phyloP scores from a whole-genome alignment of 768 basidiomycete species.

The Coprinellus aureogranulatus region DNA sequence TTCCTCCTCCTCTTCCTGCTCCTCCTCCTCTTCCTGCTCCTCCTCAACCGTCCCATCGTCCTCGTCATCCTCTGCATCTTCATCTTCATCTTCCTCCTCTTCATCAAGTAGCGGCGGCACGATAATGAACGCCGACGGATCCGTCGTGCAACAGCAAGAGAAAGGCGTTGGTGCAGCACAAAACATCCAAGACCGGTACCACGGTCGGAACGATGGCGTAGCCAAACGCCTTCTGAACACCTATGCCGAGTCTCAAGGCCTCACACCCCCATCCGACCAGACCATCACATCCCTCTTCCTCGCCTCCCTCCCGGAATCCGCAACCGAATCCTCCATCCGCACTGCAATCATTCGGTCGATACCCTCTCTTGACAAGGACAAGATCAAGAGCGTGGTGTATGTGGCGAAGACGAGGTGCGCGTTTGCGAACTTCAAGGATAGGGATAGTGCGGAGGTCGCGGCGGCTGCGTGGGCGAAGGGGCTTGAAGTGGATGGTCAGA shows the following conservation, averaged over 20 bases:
- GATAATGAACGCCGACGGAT: too few relatives aligned
- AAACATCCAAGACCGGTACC: conserved; percentile 91
- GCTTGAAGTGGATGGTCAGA: conserved; percentile 78
- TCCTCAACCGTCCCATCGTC: conserved; percentile 28
- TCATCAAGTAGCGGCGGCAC: too few relatives aligned
- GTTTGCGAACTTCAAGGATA: conserved; percentile 89
- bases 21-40: conserved; percentile 35
- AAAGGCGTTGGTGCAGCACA: conserved; percentile 79
- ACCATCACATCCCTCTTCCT: conserved; percentile 62
- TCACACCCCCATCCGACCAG: conserved; percentile 86
- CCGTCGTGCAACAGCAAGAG: background rate
- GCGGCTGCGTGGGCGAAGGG: conserved; percentile 91
- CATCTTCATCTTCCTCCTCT: conserved; percentile 1
- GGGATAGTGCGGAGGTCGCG: conserved; percentile 79
- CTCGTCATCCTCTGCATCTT: conserved; percentile 29
- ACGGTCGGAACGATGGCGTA: conserved; percentile 91
- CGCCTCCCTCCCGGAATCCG: conserved; percentile 22
- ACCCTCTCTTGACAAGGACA: conserved; percentile 57
- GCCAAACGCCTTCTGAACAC: conserved; percentile 82
- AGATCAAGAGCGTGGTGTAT: conserved; percentile 82
- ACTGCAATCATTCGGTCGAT: conserved; percentile 68
- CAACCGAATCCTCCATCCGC: conserved; percentile 75
- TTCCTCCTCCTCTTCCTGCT: conserved; percentile 38
- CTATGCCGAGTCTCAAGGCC: conserved; percentile 79
- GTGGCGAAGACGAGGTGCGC: conserved; percentile 89